A percentile compares a stretch with the other conserved stretches of the same genome.
Evolutionary conservation across 23 red algal genomes (phyloP).

Genomic region (Gracilariopsis chorda): DNA sequence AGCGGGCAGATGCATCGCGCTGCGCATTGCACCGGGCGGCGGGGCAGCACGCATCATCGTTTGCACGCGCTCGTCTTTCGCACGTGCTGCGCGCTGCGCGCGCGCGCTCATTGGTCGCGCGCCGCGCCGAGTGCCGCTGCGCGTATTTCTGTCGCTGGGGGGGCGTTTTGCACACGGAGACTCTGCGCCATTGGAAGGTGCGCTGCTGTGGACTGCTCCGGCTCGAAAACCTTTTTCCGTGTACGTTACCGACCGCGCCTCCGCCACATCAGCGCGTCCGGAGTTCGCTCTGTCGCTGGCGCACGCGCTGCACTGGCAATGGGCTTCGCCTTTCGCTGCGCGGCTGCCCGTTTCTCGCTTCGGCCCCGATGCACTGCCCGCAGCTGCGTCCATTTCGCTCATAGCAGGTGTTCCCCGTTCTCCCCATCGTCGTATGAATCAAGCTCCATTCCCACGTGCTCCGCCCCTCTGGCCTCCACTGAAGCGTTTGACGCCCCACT

Average conservation of each 20-base stretch:
- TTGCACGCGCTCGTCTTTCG: too few relatives aligned
- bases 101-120: background rate
- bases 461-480: background rate
- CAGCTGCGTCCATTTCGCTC: background rate
- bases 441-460: conserved; percentile 3
- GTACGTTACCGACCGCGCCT: background rate
- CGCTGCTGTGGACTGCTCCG: background rate
- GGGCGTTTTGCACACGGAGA: too few relatives aligned
- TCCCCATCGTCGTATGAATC: background rate
- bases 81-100: conserved; percentile 12
- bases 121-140: background rate
- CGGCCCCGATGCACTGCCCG: background rate
- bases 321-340: too few relatives aligned
- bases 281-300: background rate
- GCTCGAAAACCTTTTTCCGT: background rate
- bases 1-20: background rate
- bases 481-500: background rate
- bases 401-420: background rate
- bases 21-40: background rate
- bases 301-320: background rate
- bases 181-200: background rate
- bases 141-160: background rate
- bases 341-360: background rate
- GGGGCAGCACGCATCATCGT: too few relatives aligned
- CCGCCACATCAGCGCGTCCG: background rate